Base-by-base conservation (phyloP, 495 filamentous ascomycete genomes). In the Collariella sp. region DNA sequence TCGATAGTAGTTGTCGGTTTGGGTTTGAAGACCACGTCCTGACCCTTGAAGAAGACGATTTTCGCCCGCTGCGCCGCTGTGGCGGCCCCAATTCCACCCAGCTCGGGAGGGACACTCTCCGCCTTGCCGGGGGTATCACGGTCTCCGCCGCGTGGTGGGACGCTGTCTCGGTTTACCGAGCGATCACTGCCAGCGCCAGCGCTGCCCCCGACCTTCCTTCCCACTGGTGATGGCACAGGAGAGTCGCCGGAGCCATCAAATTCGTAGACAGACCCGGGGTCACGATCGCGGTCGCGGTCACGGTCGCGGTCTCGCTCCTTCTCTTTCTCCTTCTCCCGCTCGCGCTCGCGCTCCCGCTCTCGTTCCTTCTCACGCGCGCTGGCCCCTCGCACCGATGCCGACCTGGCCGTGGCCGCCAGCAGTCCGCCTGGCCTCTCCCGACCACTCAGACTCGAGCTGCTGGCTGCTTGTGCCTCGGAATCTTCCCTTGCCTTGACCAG, bases 21-120 rank as follows among this genome's bases (percentile, higher is more conserved):
- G 38, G 85, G 88, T 58, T 85, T 86, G 75, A 90, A 95, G 20
- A 90, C 88, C 13, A 96, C 90, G 63, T 94, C 85, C 49, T 88
- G 85, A 38, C 84, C 83, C 38, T 89, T 77, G 41, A 74, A 70
- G 34, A 91, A 82, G 16, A 64, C 64, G 40, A 79, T 67, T 61
- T 76, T 79, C 35, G 72, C 65, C 16, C 75, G 74, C 38, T 69
- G 66, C 0, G 65, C 52, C n/a, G 62, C 55, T 0, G 57, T 61
- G 13, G 56, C 61, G 9, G 57, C 56, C 10, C 57, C 61, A 1
- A 57, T 22, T 1, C 46, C 54, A 1, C 67, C 64, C 36, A 67
- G 59, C 47, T 76, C 72, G 11, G 73, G 73, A 11, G 75, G 72
- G 29, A 69, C 71, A 44, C 69, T 72, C 39, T 73, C 73, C 0